Conservation (phyloP, 2,329 filamentous ascomycete genomes). For the Botrytis galanthina region DNA sequence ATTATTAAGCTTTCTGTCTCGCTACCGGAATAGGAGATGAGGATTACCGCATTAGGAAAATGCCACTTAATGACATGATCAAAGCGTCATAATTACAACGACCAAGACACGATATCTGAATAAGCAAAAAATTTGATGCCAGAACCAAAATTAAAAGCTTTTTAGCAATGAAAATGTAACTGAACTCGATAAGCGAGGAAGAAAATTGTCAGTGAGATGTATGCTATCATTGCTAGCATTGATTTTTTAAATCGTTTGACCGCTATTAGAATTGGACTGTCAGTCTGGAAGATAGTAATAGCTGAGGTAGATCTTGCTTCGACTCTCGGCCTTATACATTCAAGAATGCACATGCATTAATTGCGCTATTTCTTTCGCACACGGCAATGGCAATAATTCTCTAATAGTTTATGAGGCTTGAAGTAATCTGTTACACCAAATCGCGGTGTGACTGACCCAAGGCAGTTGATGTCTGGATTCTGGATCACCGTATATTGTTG, state of each 20-base stretch:
- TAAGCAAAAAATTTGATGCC: neutral
- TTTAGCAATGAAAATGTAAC: too few species aligned
- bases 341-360: neutral
- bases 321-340: neutral
- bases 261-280: neutral
- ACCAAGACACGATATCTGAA: too few species aligned
- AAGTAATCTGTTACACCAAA: neutral
- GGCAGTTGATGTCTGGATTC: too few species aligned
- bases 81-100: neutral
- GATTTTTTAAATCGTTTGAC: neutral
- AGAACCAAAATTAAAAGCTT: too few species aligned
- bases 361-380: neutral
- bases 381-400: neutral
- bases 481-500: too few species aligned
- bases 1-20: neutral
- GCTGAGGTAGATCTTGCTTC: neutral
- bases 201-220: neutral
- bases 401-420: neutral
- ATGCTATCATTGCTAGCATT: neutral
- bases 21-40: constrained; percentile 5
- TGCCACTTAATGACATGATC: neutral
- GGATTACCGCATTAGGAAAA: neutral
- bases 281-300: neutral
- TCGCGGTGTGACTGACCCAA: too few species aligned
- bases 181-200: neutral